phyloP scores from a whole-genome alignment of 2,329 filamentous ascomycete species.

The Colletotrichum chlorophyti region DNA sequence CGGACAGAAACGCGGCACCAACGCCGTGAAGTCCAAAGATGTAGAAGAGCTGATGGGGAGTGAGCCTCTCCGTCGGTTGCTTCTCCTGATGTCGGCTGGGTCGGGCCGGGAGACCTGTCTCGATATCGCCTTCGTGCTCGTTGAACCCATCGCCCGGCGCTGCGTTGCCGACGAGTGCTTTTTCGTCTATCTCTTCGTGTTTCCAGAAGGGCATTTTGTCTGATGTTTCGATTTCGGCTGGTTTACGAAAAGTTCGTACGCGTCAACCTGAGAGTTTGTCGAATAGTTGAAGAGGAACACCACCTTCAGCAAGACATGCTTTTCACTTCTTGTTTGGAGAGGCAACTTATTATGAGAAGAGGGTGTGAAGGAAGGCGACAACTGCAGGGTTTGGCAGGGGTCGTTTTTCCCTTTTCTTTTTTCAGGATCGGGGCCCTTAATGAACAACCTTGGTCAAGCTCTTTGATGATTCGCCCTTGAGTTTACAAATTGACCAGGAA shows the following conservation, averaged over 20 bases:
- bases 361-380: not conserved
- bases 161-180: not conserved
- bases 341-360: not conserved
- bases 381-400: not conserved
- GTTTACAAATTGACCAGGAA: constrained; percentile 19
- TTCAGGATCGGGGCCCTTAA: constrained; percentile 4
- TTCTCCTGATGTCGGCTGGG: not conserved
- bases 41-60: constrained; percentile 54
- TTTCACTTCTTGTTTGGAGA: not conserved
- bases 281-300: not conserved
- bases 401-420: constrained; percentile 10
- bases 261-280: not conserved
- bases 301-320: constrained; percentile 5
- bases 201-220: constrained; percentile 4
- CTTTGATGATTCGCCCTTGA: constrained; percentile 16
- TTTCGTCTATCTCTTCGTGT: not conserved
- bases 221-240: not conserved
- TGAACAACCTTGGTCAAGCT: too few species aligned
- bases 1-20: constrained; percentile 53
- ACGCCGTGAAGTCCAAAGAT: constrained; percentile 55
- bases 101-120: not conserved
- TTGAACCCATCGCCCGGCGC: not conserved
- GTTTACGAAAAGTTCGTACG: too few species aligned
- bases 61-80: constrained; percentile 48
- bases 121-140: not conserved